Conservation (phyloP, 1,139 yeast species). For the Nakaseomyces uthaithaninus region DNA sequence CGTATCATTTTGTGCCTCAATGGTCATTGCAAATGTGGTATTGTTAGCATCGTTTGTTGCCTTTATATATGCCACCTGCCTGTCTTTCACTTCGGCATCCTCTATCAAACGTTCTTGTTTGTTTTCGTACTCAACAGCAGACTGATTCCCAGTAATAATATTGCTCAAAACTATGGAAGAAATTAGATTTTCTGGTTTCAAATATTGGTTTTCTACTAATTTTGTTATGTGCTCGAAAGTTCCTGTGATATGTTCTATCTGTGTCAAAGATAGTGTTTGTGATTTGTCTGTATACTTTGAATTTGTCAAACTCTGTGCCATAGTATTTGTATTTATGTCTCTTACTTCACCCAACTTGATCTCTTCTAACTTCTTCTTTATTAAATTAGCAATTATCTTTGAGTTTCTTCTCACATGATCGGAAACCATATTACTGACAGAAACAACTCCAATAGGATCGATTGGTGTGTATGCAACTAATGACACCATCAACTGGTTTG, state of each 20-base stretch:
- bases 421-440: slow-evolving; percentile 43
- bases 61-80: neutral
- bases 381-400: slow-evolving; percentile 47
- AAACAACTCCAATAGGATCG: slow-evolving; percentile 49
- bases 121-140: neutral
- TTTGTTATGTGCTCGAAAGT: neutral
- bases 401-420: slow-evolving; percentile 54
- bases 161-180: neutral
- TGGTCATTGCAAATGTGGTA: neutral
- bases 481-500: slow-evolving; percentile 66
- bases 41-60: neutral
- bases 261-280: neutral
- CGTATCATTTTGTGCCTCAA: neutral
- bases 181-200: neutral
- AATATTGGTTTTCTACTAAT: neutral
- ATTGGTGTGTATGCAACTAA: slow-evolving; percentile 53
- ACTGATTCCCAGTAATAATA: neutral
- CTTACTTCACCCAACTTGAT: slow-evolving; percentile 4
- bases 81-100: slow-evolving; percentile 4
- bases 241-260: neutral
- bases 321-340: neutral
- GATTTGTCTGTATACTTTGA: neutral
- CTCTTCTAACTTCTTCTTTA: slow-evolving; percentile 26
- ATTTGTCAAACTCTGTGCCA: too few relatives aligned
- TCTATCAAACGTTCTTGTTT: neutral